These are phyloP conservation scores for Wickerhamiella siamensis DNA, from an alignment of 805 yeast genomes.

Conservation along the genomic window DNA sequence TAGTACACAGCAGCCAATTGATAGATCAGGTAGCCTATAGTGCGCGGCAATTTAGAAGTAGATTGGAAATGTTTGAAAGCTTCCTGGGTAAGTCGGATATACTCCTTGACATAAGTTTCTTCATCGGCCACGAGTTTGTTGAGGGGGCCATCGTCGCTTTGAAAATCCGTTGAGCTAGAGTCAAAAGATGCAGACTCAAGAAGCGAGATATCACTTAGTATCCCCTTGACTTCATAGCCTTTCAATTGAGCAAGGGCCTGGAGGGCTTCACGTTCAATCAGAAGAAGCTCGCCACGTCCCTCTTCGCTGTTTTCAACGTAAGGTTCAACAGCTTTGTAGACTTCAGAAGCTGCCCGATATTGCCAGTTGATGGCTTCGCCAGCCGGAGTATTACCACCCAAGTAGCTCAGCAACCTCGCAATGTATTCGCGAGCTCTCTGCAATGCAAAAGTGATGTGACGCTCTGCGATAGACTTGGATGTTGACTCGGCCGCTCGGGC, in stretches of 20 bases:
- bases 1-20: slow-evolving; percentile 59
- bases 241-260: slow-evolving; percentile 19
- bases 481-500: slow-evolving; percentile 17
- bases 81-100: slow-evolving; percentile 39
- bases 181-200: not conserved
- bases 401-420: slow-evolving; percentile 2
- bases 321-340: slow-evolving; percentile 1
- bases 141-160: slow-evolving; percentile 6
- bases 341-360: slow-evolving; percentile 3
- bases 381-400: not conserved
- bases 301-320: slow-evolving; percentile 25
- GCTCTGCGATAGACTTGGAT: slow-evolving; percentile 20
- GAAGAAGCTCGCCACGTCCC: slow-evolving; percentile 30
- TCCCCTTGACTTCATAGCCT: slow-evolving; percentile 22
- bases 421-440: slow-evolving; percentile 5
- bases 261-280: slow-evolving; percentile 28
- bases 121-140: slow-evolving; percentile 21
- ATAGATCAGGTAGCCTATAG: slow-evolving; percentile 58
- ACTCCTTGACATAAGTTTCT: slow-evolving; percentile 29
- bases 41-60: slow-evolving; percentile 39
- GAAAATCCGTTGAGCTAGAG: not conserved
- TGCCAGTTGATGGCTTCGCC: slow-evolving; percentile 5
- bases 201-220: slow-evolving; percentile 20
- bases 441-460: slow-evolving; percentile 16
- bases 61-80: slow-evolving; percentile 39